Evolutionary conservation across 2,329 filamentous ascomycete species (phyloP).

Genomic region (Ophiocordyceps robertsii): DNA sequence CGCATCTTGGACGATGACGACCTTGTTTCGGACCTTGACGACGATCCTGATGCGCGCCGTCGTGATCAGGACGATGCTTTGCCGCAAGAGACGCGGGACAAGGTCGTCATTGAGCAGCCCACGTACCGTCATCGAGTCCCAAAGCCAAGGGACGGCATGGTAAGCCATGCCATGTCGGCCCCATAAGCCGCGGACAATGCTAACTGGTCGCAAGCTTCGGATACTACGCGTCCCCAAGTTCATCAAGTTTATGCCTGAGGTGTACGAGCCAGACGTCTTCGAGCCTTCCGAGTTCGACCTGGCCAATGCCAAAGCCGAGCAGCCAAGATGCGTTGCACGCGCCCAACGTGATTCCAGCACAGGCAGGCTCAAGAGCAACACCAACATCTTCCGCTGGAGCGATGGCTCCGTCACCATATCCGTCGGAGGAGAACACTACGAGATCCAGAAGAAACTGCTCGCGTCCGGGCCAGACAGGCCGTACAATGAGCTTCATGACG

Average conservation of each 20-base stretch:
- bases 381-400: constrained; percentile 63
- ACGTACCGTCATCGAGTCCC: constrained; percentile 58
- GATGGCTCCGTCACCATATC: constrained; percentile 66
- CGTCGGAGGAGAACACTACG: constrained; percentile 64
- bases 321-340: constrained; percentile 52
- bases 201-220: constrained; percentile 38
- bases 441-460: constrained; percentile 56
- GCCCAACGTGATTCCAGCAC: constrained; percentile 56
- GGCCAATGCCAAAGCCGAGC: constrained; percentile 36
- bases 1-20: constrained; percentile 51
- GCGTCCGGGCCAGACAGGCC: constrained; percentile 46
- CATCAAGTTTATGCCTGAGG: constrained; percentile 53
- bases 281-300: constrained; percentile 43
- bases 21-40: constrained; percentile 36
- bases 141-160: constrained; percentile 56
- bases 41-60: constrained; percentile 20
- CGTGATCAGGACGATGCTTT: constrained; percentile 29
- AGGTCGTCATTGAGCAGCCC: constrained; percentile 48
- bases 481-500: constrained; percentile 55
- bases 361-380: constrained; percentile 58
- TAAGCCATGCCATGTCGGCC: constrained; percentile 22
- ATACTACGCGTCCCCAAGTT: constrained; percentile 61
- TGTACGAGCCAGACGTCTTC: constrained; percentile 54
- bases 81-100: constrained; percentile 33
- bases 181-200: too few species aligned